phyloP scores from a whole-genome alignment of 371 early-diverging fungal genomes.

The Circinella umbellata region DNA sequence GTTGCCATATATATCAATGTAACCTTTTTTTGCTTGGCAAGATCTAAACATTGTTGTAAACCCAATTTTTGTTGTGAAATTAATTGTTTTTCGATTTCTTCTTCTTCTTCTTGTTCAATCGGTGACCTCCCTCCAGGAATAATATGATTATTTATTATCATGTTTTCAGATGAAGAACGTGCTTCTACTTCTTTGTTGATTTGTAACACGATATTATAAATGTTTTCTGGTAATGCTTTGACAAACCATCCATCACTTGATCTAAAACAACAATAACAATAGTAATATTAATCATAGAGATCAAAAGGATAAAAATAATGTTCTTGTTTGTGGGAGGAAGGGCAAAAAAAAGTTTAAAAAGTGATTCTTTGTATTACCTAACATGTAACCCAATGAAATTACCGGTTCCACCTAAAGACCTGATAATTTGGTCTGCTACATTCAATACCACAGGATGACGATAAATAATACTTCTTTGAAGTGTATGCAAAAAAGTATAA shows the following conservation, averaged over 20 bases:
- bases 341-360: background rate
- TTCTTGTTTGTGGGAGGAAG: background rate
- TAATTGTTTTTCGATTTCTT: slow-evolving; percentile 28
- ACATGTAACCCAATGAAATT: slow-evolving; percentile 60
- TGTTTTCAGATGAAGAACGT: background rate
- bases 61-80: slow-evolving; percentile 21
- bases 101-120: slow-evolving; percentile 1
- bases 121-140: no score
- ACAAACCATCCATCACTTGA: slow-evolving; percentile 64
- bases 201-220: slow-evolving; percentile 33
- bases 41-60: slow-evolving; percentile 24
- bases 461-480: slow-evolving; percentile 47
- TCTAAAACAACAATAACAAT: slow-evolving; percentile 20
- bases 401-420: slow-evolving; percentile 56
- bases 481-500: slow-evolving; percentile 36
- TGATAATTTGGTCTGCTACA: slow-evolving; percentile 50
- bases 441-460: slow-evolving; percentile 49
- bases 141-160: background rate
- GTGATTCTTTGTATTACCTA: slow-evolving; percentile 23
- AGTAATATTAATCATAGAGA: background rate
- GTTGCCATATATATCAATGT: slow-evolving; percentile 63
- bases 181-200: slow-evolving; percentile 25
- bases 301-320: slow-evolving; percentile 3
- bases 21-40: slow-evolving; percentile 30
- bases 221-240: slow-evolving; percentile 42